phyloP scores from a whole-genome alignment of 2,329 filamentous ascomycete genomes.

The Phaeophleospora eucalypticola region DNA sequence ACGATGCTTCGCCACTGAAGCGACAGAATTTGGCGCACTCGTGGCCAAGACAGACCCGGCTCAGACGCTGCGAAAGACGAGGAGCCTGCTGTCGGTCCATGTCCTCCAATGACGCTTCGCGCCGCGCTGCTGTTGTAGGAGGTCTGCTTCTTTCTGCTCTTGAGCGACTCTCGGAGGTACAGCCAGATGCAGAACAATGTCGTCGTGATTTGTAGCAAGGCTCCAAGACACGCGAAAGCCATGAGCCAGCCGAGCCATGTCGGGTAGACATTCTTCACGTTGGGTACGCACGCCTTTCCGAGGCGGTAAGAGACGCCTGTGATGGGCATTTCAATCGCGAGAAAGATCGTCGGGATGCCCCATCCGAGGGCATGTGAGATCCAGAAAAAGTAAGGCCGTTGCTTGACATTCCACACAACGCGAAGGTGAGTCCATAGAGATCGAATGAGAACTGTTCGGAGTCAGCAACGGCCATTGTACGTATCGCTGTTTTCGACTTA shows the following conservation, averaged over 20 bases:
- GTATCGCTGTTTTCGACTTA: conserved; percentile 3
- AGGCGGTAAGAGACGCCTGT: conserved; percentile 51
- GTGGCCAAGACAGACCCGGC: conserved; percentile 49
- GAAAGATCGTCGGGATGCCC: conserved; percentile 30
- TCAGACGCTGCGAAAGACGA: background rate
- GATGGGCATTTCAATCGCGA: conserved; percentile 41
- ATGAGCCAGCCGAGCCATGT: conserved; percentile 39
- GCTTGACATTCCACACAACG: conserved; percentile 36
- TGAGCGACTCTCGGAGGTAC: conserved; percentile 19
- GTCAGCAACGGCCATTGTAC: too few species aligned
- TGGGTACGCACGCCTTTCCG: conserved; percentile 84
- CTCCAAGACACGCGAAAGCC: conserved; percentile 30
- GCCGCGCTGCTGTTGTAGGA: too few species aligned
- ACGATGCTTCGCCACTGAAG: conserved; percentile 82
- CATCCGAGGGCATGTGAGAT: conserved; percentile 31
- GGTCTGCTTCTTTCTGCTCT: background rate
- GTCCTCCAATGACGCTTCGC: too few species aligned
- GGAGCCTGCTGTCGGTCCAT: conserved; percentile 1
- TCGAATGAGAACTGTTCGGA: conserved; percentile 50
- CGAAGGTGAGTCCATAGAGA: conserved; percentile 37
- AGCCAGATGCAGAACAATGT: conserved; percentile 34
- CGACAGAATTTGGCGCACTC: conserved; percentile 68
- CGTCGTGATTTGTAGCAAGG: conserved; percentile 34
- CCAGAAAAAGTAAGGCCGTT: conserved; percentile 31
- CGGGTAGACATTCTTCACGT: conserved; percentile 42